Evolutionary conservation across 1,139 yeast genomes (phyloP), one percentile per base, ranked within the genome.

Genomic region (Waltiozyma sp.): DNA sequence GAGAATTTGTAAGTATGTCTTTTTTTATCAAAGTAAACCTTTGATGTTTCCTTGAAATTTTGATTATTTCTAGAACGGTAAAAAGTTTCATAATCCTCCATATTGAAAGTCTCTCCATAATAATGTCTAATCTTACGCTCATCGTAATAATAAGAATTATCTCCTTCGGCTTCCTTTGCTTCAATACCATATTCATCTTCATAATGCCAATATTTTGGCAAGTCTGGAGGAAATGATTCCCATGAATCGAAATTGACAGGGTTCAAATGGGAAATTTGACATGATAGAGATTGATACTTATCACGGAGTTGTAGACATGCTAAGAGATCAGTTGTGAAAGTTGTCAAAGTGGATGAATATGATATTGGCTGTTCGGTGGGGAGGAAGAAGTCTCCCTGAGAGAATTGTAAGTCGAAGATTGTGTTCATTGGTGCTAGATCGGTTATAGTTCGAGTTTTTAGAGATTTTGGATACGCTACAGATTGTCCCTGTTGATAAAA

Each of bases 161-260:
- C n/a, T n/a, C n/a, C n/a, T n/a, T n/a, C n/a, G n/a, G n/a, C n/a
- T n/a, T n/a, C n/a, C n/a, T n/a, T 31, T 14, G 18, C 4, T 28
- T 28, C 34, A 10, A 4, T 35, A 2, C 58, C 59, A 43, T 53
- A 54, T 35, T 53, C 56, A 37, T 54, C 59, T 18, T 48, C 49
- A 37, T 54, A 55, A 43, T 55, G 58, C 59, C 59, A 55, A 0
- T 53, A 54, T 41, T 49, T 55, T 1, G 51, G 51, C 23, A 47
- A 51, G 18, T 53, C 50, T 9, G 45, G 45, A 1, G 59, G 58
- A 35, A 48, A 55, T 14, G 50, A 50, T n/a, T 41, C 37, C 57
- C 58, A 54, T 2, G 37, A 28, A 1, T 44, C 42, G 24, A 33
- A 35, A 40, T 51, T 49, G 11, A 50, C 15, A 1, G 59, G 58